These are phyloP conservation scores for Jamesozyma piceae DNA, from an alignment of 805 yeast species.

Conservation along the genomic window DNA sequence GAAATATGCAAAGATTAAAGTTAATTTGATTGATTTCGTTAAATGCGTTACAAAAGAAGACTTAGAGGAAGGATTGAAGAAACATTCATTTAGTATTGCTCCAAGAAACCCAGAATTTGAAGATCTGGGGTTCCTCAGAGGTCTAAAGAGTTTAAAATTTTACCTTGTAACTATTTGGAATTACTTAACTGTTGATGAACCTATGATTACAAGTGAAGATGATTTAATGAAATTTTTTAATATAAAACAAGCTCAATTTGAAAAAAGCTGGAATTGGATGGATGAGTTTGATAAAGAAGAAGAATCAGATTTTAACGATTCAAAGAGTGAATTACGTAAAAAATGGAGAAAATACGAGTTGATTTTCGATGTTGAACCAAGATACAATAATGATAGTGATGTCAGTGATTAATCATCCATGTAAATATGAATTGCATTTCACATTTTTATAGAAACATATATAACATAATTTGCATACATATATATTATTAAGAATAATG, in stretches of 20 bases:
- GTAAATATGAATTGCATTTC: neutral
- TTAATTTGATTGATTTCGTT: slow-evolving; percentile 92
- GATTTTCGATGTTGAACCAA: slow-evolving; percentile 30
- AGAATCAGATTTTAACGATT: slow-evolving; percentile 26
- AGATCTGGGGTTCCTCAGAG: slow-evolving; percentile 81
- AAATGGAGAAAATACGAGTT: slow-evolving; percentile 31
- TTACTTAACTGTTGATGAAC: slow-evolving; percentile 39
- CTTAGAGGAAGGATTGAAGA: slow-evolving; percentile 21
- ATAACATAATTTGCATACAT: neutral
- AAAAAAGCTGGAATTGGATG: slow-evolving; percentile 31
- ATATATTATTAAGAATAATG: too few relatives aligned
- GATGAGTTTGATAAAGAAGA: slow-evolving; percentile 32
- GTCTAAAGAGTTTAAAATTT: slow-evolving; percentile 59
- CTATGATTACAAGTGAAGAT: slow-evolving; percentile 18
- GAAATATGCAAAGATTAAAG: slow-evolving; percentile 27
- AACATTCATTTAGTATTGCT: slow-evolving; percentile 46
- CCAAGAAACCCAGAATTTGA: slow-evolving; percentile 54
- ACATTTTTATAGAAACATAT: neutral
- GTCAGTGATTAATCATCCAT: slow-evolving; percentile 24
- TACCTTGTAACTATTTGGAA: slow-evolving; percentile 57
- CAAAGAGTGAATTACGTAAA: slow-evolving; percentile 23
- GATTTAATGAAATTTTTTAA: slow-evolving; percentile 14
- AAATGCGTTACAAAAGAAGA: slow-evolving; percentile 72
- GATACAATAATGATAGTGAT: slow-evolving; percentile 24
- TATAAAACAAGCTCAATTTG: slow-evolving; percentile 15